Evolutionary conservation across 768 basidiomycete genomes (phyloP), one percentile per base, ranked within the genome.

Genomic region (Pleurotus tuber-regium): DNA sequence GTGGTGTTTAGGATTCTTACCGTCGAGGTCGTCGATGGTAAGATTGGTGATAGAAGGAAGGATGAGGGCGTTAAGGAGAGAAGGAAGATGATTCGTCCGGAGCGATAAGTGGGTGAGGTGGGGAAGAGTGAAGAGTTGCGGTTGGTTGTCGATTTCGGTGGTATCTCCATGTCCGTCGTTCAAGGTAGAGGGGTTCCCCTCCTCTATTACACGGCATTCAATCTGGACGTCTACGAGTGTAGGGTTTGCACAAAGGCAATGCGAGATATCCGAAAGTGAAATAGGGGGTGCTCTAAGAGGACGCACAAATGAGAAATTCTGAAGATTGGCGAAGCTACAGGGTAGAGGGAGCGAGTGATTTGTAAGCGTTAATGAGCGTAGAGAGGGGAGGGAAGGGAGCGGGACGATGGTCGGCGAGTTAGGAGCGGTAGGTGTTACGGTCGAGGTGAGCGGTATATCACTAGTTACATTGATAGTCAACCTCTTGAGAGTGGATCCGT

Each of bases 21-120:
- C 71, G 46, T 73, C 70, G 23, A 73, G 58, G 48, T 71, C 71
- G 39, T 66, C 63, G 29, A 74, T 56, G 43, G 55, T 60, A 18
- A 74, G 60, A 7, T 44, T 50, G 14, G 53, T 58, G 40, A 72
- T 62, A 24, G 61, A 49, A 0, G 71, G 73, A 10, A 66, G 49
- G 43, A 69, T 59, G 39, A 72, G 61, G 19, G 58, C 57, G 29
- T 59, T 57, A 48, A 70, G 65, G 7, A 72, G 44, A 7, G 60
- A 49, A 1, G 67, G 62, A 38, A 72, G 46, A 56, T 68, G 65
- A 55, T 73, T 74, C 10, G 63, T 62, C 1, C 69, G 63, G 23
- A 74, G 61, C 4, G 61, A 57, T 14, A 72, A 65, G 26, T 57
- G 50, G 3, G 54, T 54, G 14, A 72, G 64, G 6, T 50, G 30